phyloP scores from a whole-genome alignment of 202 grass and related monocot species.

The Setaria viridis region DNA sequence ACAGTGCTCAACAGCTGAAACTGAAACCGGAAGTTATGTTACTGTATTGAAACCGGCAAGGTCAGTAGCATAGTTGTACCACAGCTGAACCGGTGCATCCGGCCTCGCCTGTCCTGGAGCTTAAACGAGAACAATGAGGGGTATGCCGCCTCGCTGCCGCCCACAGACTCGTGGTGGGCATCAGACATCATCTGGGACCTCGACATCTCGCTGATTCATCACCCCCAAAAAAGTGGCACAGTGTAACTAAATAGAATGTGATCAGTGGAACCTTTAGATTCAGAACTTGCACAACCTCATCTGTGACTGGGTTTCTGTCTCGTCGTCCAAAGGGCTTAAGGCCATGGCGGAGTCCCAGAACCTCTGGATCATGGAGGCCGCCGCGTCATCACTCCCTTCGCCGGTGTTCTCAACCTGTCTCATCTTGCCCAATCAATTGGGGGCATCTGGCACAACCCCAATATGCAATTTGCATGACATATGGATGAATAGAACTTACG shows the following conservation, averaged over 20 bases:
- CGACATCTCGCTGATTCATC: conserved; percentile 35
- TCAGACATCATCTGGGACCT: conserved; percentile 52
- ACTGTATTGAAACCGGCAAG: neutral
- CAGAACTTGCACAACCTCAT: conserved; percentile 42
- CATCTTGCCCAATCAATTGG: neutral
- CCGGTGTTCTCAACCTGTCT: conserved; percentile 59
- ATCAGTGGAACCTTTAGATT: no score
- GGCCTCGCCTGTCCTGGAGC: conserved; percentile 65
- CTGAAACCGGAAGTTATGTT: no score
- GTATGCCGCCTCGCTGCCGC: conserved; percentile 4
- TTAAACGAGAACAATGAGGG: conserved; percentile 66
- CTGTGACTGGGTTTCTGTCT: conserved; percentile 51
- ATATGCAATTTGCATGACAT: neutral
- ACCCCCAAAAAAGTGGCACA: no score
- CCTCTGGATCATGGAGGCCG: conserved; percentile 71
- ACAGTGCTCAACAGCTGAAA: neutral
- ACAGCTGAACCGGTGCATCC: conserved; percentile 79
- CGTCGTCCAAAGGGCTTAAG: conserved; percentile 57
- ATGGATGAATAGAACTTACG: conserved; percentile 45
- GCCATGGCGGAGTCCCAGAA: conserved; percentile 84
- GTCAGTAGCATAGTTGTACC: conserved; percentile 33
- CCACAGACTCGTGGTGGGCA: conserved; percentile 5
- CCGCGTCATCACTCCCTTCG: conserved; percentile 41
- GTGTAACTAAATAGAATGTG: no score
- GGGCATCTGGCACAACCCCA: neutral